Percentiles rank a stretch among this genome's conserved stretches.
phyloP scores from a whole-genome alignment of 1,139 yeast genomes.

The Blastobotrys proliferans region DNA sequence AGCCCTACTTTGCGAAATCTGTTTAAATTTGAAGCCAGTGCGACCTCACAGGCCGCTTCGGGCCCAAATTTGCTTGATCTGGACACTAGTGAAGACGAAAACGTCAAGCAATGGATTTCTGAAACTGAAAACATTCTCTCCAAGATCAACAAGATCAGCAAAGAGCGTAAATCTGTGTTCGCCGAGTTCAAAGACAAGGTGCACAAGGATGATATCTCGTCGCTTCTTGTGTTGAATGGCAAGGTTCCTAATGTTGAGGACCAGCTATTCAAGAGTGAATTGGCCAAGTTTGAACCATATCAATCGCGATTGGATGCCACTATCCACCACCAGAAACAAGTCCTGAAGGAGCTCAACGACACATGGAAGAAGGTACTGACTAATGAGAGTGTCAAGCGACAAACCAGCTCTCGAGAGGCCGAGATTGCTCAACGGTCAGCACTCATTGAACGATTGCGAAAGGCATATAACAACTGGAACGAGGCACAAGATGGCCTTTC shows the following conservation, averaged over 20 bases:
- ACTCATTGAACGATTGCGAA: slow-evolving; percentile 47
- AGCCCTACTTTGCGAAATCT: slow-evolving; percentile 28
- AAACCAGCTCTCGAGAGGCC: slow-evolving; percentile 37
- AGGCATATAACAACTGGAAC: slow-evolving; percentile 51
- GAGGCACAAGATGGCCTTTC: slow-evolving; percentile 54
- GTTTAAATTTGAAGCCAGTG: slow-evolving; percentile 25
- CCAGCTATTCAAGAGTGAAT: slow-evolving; percentile 64
- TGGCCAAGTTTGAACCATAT: slow-evolving; percentile 71
- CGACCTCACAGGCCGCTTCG: slow-evolving; percentile 22
- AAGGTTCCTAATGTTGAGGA: slow-evolving; percentile 54
- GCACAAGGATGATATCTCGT: slow-evolving; percentile 83
- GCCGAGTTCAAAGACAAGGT: slow-evolving; percentile 65
- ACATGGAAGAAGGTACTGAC: slow-evolving; percentile 56
- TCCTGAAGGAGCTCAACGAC: slow-evolving; percentile 53
- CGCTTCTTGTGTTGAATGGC: slow-evolving; percentile 65
- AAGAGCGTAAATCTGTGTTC: slow-evolving; percentile 59
- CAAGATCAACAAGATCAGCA: slow-evolving; percentile 46
- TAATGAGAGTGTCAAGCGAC: slow-evolving; percentile 38
- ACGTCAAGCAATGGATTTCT: slow-evolving; percentile 39
- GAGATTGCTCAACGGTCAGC: slow-evolving; percentile 38
- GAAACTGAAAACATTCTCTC: slow-evolving; percentile 42
- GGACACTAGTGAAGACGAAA: slow-evolving; percentile 44
- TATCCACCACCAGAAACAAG: slow-evolving; percentile 55
- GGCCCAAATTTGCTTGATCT: slow-evolving; percentile 55
- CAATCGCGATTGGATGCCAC: slow-evolving; percentile 65